Evolutionary conservation across 1,139 yeast genomes (phyloP).

Genomic region (Eremothecium cymbalariae): DNA sequence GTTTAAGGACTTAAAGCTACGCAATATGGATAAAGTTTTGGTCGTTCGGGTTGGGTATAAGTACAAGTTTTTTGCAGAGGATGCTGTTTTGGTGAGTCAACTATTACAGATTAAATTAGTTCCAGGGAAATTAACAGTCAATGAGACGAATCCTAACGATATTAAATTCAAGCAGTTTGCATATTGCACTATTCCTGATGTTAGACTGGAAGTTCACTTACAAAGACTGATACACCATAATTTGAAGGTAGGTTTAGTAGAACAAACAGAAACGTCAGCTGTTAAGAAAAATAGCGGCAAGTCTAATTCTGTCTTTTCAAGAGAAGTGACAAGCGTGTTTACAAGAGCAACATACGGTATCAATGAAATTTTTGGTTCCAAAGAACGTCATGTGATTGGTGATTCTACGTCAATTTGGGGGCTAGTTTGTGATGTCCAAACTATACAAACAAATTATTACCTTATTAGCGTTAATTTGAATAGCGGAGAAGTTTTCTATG

Average conservation of each 20-base stretch:
- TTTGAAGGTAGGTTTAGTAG: constrained; percentile 75
- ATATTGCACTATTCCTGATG: constrained; percentile 78
- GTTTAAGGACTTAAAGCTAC: constrained; percentile 52
- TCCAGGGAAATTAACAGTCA: constrained; percentile 51
- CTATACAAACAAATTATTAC: constrained; percentile 17
- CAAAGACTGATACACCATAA: constrained; percentile 58
- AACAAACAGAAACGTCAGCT: constrained; percentile 77
- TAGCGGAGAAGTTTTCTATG: constrained; percentile 72
- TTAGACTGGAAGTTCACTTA: constrained; percentile 62
- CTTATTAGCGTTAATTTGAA: constrained; percentile 66
- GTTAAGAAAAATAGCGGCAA: constrained; percentile 41
- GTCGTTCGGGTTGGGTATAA: constrained; percentile 88
- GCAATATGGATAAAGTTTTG: constrained; percentile 57
- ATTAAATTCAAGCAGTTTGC: constrained; percentile 53
- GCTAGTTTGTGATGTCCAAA: constrained; percentile 9
- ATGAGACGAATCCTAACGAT: constrained; percentile 40
- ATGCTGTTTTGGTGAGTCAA: constrained; percentile 62
- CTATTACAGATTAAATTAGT: constrained; percentile 64
- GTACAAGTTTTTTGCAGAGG: constrained; percentile 77
- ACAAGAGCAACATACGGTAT: constrained; percentile 73
- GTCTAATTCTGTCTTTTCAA: constrained; percentile 45
- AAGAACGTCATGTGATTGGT: constrained; percentile 30
- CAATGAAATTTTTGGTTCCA: constrained; percentile 37
- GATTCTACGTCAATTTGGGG: constrained; percentile 28
- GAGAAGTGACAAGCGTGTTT: constrained; percentile 64